Base-by-base conservation (phyloP, 331 rosid species). In the Phaseolus coccineus region DNA sequence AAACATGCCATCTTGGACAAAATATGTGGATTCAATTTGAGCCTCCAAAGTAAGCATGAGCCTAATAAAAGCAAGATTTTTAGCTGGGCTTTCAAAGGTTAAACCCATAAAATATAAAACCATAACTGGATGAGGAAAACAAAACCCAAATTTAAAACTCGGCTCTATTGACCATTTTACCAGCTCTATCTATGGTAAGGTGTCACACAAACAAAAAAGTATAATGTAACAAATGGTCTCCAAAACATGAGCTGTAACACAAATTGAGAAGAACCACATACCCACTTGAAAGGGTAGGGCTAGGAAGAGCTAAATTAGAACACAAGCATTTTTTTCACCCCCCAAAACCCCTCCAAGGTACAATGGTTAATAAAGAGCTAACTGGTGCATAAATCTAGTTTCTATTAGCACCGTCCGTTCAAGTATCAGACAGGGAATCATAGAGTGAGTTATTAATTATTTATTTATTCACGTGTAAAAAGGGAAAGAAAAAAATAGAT, bases 271-370 rank as follows among this genome's bases (percentile, higher is more conserved):
- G 50, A 74, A 67, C 16, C 37, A n/a, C 67, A 15, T 6, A 12
- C 76, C 70, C 57, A 57, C 3, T 53, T 65, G 16, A 65, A 80
- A 3, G 56, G 55, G 11, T 24, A 44, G 73, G 73, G 37, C 51
- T 11, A 10, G 16, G 71, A 66, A 78, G 50, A 52, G 19, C 12
- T 16, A 14, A 27, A 57, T 46, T 15, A 40, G 40, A 73, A 37
- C 59, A 61, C 67, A 4, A 63, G 11, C 58, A 51, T 19, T 19
- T 51, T 73, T 65, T 80, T 25, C 69, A 50, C 0, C 6, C 44
- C 46, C 55, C 62, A n/a, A 15, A 19, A 6, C 2, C 11, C 46
- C 56, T 48, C 63, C 15, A 16, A 16, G 14, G 66, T 31, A 10
- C 64, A 74, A 58, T 9, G 70, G 33, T 74, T 46, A 46, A n/a